These are phyloP conservation scores for Lodderomyces jiufengensis DNA, from an alignment of 1,139 yeast genomes.

Conservation along the genomic window DNA sequence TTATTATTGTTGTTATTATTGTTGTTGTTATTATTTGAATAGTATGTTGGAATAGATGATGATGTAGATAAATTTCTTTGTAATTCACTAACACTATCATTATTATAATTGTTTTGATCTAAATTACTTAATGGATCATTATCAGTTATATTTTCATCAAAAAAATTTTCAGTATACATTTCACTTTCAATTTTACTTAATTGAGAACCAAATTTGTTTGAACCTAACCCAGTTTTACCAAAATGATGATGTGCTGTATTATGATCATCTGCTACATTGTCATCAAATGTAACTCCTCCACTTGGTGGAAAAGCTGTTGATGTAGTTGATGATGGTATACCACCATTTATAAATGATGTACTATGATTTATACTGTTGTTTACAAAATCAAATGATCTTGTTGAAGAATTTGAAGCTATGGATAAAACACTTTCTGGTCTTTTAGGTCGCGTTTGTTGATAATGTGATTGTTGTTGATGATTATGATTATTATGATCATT, in stretches of 20 bases:
- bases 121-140: slow-evolving; percentile 1
- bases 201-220: slow-evolving; percentile 14
- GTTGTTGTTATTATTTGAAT: background rate
- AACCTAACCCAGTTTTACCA: slow-evolving; percentile 15
- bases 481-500: background rate
- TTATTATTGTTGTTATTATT: background rate
- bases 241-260: slow-evolving; percentile 13
- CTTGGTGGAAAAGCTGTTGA: slow-evolving; percentile 35
- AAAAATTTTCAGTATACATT: slow-evolving; percentile 14
- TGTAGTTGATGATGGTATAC: slow-evolving; percentile 23
- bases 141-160: slow-evolving; percentile 8
- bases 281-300: slow-evolving; percentile 5
- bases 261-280: slow-evolving; percentile 5
- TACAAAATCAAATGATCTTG: slow-evolving; percentile 16
- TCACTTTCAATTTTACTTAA: slow-evolving; percentile 15
- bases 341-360: slow-evolving; percentile 16
- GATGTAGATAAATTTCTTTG: slow-evolving; percentile 8
- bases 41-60: slow-evolving; percentile 12
- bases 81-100: background rate
- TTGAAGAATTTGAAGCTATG: slow-evolving; percentile 38
- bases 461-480: slow-evolving; percentile 4
- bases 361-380: slow-evolving; percentile 7
- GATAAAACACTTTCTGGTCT: slow-evolving; percentile 45
- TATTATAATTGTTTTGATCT: no score
- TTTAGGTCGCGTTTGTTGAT: slow-evolving; percentile 30